Evolutionary conservation across 2,329 filamentous ascomycete genomes (phyloP), one percentile per base, ranked within the genome.

Genomic region (Botrytis cinerea): DNA sequence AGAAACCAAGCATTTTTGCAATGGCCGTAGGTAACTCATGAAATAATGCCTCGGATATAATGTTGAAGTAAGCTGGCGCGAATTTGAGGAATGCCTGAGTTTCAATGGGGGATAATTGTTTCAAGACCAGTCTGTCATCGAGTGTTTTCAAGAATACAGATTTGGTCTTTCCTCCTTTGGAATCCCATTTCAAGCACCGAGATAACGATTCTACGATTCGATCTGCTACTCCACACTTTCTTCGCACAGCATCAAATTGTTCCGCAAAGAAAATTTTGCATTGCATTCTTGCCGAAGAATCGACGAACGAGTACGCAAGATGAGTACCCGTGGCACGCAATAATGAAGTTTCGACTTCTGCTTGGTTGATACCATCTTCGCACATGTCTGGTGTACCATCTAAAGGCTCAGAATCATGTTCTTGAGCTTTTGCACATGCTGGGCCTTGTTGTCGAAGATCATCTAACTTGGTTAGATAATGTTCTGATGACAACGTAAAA

Each of bases 231-330:
- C 95, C 95, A 77, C 95, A 98, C 82, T 97, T 98, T 73, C 93
- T 89, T 73, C 96, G 90, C 57, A 99, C 87, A 4, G 96, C 96
- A 83, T 99, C 96, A 78, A 99, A 99, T 76, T 98, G 96, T 82
- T 98, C 96, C 0, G 96, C 96, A 79, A 97, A 99, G 83, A 99
- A 98, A 64, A 99, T 96, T 83, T 99, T 99, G 85, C 97, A 98
- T 68, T 95, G 92, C 88, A 98, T 97, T 79, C 92, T 93, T 4
- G 97, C 95, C n/a, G 93, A 91, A 0, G 95, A 94, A 81, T 98
- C 95, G 43, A 92, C 91, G 83, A 98, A 99, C 74, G 97, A 94
- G 81, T 98, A 99, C 80, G 97, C 97, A 77, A 98, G 90, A 82
- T 99, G 96, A 1, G 94, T 97, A 54, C 95, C 95, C 0, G 93